Evolutionary conservation across 495 filamentous ascomycete genomes (phyloP), one percentile per base, ranked within the genome.

Genomic region (Penicillium subrubescens): DNA sequence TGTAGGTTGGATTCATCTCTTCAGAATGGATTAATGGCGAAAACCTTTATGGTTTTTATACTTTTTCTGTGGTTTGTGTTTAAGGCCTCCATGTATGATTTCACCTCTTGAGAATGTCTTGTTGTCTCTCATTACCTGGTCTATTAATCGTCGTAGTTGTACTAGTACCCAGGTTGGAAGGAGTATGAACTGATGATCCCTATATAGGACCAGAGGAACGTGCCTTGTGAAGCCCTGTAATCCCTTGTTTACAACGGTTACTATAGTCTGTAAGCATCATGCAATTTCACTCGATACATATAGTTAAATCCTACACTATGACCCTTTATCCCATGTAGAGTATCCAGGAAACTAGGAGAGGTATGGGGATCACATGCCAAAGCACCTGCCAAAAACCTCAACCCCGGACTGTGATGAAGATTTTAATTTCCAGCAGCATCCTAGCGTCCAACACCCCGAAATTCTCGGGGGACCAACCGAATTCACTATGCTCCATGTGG

Each of bases 1-100:
- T 77, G 73, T 77, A 77, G 68, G 77, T 79, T 81, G 78, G 76
- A 77, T 79, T 78, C 71, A 72, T 76, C 69, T 71, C 67, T 66
- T 77, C 62, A 70, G 71, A 77, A 75, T 73, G 76, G 65, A 77
- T 68, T 79, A 80, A 80, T 79, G 74, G 76, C 71, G 69, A 77
- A 71, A 71, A 75, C 67, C 61, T 67, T 67, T 59, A 51, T 41
- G 34, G 53, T 68, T 66, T 66, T 50, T 58, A 27, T 56, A 60
- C 25, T 52, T 25, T 31, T 56, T 56, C 21, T 54, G 61, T 55
- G 27, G 21, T 46, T 62, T 12, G 11, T 34, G 46, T 51, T 31
- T n/a, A 19, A 8, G 21, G 17, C 19, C 6, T 53, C 31, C 41
- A 43, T 50, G 53, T 39, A 56, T 56, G 53, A 56, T 5, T 29